Conservation (phyloP, 352 stramenopile species). For the Phytopythium aichiense region DNA sequence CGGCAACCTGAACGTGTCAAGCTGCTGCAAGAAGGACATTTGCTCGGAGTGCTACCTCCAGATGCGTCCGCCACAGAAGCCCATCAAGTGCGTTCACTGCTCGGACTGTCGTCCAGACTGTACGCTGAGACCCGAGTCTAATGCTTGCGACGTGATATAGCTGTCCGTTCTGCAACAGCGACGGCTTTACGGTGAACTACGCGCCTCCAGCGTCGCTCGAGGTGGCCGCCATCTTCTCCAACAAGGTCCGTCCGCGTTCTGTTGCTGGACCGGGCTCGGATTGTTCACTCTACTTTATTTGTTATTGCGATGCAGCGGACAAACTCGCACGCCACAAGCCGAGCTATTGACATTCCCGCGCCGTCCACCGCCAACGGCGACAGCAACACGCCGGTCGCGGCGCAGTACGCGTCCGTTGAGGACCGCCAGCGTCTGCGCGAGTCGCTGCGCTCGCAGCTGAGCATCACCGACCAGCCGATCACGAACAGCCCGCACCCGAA, state of each 20-base stretch:
- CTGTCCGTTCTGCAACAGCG: constrained; percentile 80
- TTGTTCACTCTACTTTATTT: constrained; percentile 1
- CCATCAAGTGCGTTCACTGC: constrained; percentile 23
- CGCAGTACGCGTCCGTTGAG: constrained; percentile 68
- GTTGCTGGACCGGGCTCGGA: background rate
- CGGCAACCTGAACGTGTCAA: constrained; percentile 49
- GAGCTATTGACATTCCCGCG: constrained; percentile 29
- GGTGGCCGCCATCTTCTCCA: constrained; percentile 36
- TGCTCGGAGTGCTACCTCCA: constrained; percentile 70
- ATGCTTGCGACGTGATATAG: constrained; percentile 18
- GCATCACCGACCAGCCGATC: constrained; percentile 48
- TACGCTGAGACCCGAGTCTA: background rate
- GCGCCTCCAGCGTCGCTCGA: constrained; percentile 37
- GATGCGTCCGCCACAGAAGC: constrained; percentile 48
- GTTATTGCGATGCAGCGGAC: constrained; percentile 4
- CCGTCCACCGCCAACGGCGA: constrained; percentile 9
- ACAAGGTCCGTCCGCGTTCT: constrained; percentile 18
- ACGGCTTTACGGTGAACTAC: constrained; percentile 57
- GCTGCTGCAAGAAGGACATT: constrained; percentile 69
- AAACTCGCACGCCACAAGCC: constrained; percentile 26
- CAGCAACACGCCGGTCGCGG: constrained; percentile 10
- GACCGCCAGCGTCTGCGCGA: constrained; percentile 72
- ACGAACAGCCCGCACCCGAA: constrained; percentile 48
- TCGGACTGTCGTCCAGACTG: background rate
- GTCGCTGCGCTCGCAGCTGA: constrained; percentile 64